Percentiles rank a stretch among this genome's conserved stretches.
Evolutionary conservation across 2,329 filamentous ascomycete species (phyloP).

Genomic region (Pyrenophora graminea): DNA sequence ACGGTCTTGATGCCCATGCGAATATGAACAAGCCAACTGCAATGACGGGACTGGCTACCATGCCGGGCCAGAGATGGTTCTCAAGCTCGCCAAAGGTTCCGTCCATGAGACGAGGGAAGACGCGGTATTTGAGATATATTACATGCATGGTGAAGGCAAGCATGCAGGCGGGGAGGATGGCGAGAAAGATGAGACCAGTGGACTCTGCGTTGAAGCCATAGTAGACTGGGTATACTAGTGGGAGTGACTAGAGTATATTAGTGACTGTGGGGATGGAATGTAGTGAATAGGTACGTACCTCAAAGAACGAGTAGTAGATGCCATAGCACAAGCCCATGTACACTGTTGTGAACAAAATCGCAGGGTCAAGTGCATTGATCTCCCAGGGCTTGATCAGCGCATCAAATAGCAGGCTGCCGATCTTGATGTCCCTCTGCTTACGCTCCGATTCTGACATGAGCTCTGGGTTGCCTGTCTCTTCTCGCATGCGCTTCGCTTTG

Average conservation of each 20-base stretch:
- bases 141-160: conserved; percentile 66
- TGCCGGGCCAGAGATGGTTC: conserved; percentile 73
- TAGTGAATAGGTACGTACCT: conserved; percentile 45
- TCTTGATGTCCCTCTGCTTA: conserved; percentile 55
- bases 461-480: conserved; percentile 65
- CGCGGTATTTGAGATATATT: conserved; percentile 79
- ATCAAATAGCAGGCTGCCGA: conserved; percentile 52
- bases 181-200: conserved; percentile 84
- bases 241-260: conserved; percentile 44
- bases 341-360: conserved; percentile 77
- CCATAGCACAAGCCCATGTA: conserved; percentile 84
- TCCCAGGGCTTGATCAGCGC: conserved; percentile 75
- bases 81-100: conserved; percentile 73
- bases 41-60: conserved; percentile 57
- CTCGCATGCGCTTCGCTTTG: conserved; percentile 73
- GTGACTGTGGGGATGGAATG: neutral
- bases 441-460: conserved; percentile 80
- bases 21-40: conserved; percentile 66
- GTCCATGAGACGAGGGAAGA: conserved; percentile 60
- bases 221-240: conserved; percentile 70
- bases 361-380: conserved; percentile 78
- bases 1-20: conserved; percentile 65
- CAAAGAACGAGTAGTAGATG: conserved; percentile 74
- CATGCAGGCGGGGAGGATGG: conserved; percentile 73
- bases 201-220: conserved; percentile 74